A percentile compares a stretch with the other conserved stretches of the same genome.
phyloP scores from a whole-genome alignment of 2,329 filamentous ascomycete genomes.

The Sarocladiaceae sp. region DNA sequence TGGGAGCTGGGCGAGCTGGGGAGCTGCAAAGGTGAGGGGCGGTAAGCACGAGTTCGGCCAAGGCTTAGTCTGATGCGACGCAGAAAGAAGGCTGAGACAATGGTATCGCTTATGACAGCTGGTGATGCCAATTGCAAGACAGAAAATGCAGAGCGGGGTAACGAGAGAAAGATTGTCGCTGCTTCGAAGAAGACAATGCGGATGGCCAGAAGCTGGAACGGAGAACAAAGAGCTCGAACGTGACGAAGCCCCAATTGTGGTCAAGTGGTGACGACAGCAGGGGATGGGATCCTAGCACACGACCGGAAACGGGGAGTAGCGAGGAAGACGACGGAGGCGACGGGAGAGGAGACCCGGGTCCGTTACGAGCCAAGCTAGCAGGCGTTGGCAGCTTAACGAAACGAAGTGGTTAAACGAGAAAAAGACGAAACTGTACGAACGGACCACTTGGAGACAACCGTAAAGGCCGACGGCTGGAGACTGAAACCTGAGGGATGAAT shows the following conservation, averaged over 20 bases:
- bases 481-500: no score
- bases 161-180: neutral
- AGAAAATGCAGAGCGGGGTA: neutral
- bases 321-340: no score
- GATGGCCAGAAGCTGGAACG: neutral
- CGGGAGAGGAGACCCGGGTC: no score
- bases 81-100: conserved; percentile 9
- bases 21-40: conserved; percentile 9
- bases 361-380: no score
- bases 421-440: no score
- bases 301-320: neutral
- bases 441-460: no score
- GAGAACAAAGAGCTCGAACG: neutral
- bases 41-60: conserved; percentile 6
- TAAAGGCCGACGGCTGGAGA: no score
- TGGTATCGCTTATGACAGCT: neutral
- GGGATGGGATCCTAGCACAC: neutral
- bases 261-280: neutral
- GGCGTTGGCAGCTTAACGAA: no score
- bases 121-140: neutral
- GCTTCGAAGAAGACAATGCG: neutral
- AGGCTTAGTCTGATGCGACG: no score
- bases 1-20: conserved; percentile 10
- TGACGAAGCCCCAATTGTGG: neutral
- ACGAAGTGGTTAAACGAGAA: no score